Conservation (phyloP, 805 yeast species). For the Metschnikowia proteae region DNA sequence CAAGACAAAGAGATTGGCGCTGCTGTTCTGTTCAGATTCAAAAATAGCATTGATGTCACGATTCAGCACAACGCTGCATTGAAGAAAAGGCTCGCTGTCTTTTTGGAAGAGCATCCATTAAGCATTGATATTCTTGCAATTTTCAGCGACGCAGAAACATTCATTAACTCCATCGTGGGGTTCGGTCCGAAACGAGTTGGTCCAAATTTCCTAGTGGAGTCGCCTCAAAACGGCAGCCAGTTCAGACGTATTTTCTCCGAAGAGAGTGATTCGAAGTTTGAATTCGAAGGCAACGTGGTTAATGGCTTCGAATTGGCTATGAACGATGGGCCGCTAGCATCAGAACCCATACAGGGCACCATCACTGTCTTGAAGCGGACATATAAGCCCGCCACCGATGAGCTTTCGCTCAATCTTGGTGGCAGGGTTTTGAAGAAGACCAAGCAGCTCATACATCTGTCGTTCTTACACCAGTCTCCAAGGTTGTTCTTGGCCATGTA, state of each 20-base stretch:
- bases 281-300: constrained; percentile 57
- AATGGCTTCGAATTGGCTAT: constrained; percentile 85
- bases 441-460: constrained; percentile 67
- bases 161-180: constrained; percentile 43
- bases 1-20: constrained; percentile 43
- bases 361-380: constrained; percentile 44
- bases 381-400: constrained; percentile 24
- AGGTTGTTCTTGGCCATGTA: constrained; percentile 90
- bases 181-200: constrained; percentile 81
- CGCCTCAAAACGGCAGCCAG: constrained; percentile 26
- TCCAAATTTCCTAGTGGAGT: constrained; percentile 67
- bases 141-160: constrained; percentile 18
- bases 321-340: constrained; percentile 81
- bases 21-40: constrained; percentile 20
- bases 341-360: constrained; percentile 85
- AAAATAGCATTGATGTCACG: constrained; percentile 19
- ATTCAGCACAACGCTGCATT: constrained; percentile 9
- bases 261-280: constrained; percentile 22
- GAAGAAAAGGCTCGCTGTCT: constrained; percentile 11
- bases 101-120: constrained; percentile 10
- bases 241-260: constrained; percentile 28
- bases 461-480: constrained; percentile 79
- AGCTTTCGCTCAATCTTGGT: constrained; percentile 43
- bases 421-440: constrained; percentile 75
- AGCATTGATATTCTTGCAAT: constrained; percentile 18